phyloP scores from a whole-genome alignment of 495 filamentous ascomycete species.

The Penicillium lividum region DNA sequence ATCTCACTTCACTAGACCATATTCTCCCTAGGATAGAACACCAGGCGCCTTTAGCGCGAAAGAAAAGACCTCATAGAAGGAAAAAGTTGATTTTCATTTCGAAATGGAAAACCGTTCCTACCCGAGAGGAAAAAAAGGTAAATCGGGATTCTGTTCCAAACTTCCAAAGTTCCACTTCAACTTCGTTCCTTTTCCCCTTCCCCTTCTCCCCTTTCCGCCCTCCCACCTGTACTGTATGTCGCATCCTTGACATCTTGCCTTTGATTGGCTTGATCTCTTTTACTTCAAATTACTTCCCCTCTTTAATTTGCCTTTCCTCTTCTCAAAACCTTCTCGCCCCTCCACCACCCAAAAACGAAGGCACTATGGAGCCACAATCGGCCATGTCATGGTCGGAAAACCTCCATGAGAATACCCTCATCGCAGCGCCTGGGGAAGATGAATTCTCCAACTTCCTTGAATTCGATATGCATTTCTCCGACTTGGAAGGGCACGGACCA shows the following conservation, averaged over 20 bases:
- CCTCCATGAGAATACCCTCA: slow-evolving; percentile 35
- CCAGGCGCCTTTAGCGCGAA: slow-evolving; percentile 21
- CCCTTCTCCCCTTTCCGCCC: background rate
- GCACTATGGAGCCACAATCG: slow-evolving; percentile 42
- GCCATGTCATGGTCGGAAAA: slow-evolving; percentile 46
- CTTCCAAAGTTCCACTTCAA: background rate
- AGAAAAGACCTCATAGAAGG: slow-evolving; percentile 3
- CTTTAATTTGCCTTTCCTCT: background rate
- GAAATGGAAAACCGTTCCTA: slow-evolving; percentile 11
- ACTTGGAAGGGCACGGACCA: slow-evolving; percentile 47
- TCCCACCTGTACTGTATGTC: background rate
- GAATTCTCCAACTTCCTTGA: slow-evolving; percentile 58
- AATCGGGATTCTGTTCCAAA: background rate
- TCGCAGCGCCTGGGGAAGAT: slow-evolving; percentile 39
- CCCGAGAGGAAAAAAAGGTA: slow-evolving; percentile 5
- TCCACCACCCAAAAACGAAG: background rate
- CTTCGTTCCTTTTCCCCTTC: background rate
- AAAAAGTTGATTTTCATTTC: background rate
- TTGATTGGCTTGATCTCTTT: slow-evolving; percentile 3
- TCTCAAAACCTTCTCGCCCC: background rate
- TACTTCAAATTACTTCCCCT: slow-evolving; percentile 4
- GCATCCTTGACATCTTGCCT: background rate
- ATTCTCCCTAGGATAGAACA: background rate
- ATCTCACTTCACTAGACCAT: background rate
- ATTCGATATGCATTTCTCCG: slow-evolving; percentile 52